Conservation (phyloP, 225 moss, liverwort and hornwort species). For the Anthoceros angustus region DNA sequence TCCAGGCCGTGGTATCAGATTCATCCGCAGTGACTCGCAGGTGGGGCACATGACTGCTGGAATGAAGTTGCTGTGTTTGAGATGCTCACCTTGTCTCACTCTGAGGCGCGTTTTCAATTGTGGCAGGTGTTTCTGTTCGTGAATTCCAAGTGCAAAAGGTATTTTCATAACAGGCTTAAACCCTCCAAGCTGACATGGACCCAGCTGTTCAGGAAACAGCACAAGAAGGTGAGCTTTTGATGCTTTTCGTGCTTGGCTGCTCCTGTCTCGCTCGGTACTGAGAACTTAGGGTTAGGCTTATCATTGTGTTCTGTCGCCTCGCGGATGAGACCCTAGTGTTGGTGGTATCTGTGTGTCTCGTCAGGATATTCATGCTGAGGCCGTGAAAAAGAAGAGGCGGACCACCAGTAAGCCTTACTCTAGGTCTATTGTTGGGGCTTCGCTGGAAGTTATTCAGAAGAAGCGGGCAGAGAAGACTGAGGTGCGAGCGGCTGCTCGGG, state of each 20-base stretch:
- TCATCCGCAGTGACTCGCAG: constrained; percentile 31
- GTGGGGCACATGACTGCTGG: background rate
- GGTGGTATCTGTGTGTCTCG: background rate
- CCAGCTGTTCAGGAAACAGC: constrained; percentile 39
- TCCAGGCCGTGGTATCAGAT: constrained; percentile 36
- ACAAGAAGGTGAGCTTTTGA: constrained; percentile 22
- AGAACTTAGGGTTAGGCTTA: too few relatives aligned
- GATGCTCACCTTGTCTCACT: too few relatives aligned
- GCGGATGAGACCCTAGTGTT: too few relatives aligned
- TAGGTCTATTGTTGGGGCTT: constrained; percentile 39
- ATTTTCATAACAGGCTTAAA: constrained; percentile 46
- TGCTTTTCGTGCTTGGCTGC: background rate
- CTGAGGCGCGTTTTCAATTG: background rate
- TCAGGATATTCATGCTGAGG: constrained; percentile 20
- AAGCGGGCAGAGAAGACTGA: constrained; percentile 44
- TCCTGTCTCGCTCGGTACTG: too few relatives aligned
- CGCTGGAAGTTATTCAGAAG: constrained; percentile 48
- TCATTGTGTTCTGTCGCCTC: too few relatives aligned
- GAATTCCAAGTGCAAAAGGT: constrained; percentile 46
- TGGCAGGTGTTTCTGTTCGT: constrained; percentile 34
- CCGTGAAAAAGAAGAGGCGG: constrained; percentile 38
- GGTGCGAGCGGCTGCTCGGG: constrained; percentile 40
- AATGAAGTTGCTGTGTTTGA: background rate
- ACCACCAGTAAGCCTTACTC: constrained; percentile 35
- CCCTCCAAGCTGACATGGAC: constrained; percentile 49